These are phyloP conservation scores for Colletotrichum musicola DNA, from an alignment of 2,329 filamentous ascomycete genomes.

Conservation along the genomic window DNA sequence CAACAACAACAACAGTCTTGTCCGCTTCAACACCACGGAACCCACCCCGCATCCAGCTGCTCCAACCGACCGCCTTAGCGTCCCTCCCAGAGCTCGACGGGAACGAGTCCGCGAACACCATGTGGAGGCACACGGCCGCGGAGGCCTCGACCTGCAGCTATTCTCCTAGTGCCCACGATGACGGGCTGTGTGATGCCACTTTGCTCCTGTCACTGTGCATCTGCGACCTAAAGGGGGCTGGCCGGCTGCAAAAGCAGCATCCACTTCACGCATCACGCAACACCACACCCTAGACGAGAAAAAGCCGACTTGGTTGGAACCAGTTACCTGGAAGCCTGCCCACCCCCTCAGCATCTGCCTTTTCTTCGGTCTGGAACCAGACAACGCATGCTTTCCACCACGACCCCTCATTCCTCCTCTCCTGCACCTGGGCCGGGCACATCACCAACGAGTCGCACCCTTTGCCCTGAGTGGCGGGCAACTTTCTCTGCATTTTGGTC, in stretches of 20 bases:
- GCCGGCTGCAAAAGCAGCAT: slow-evolving; percentile 5
- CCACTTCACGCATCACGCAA: slow-evolving; percentile 6
- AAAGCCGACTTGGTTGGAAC: slow-evolving; percentile 10
- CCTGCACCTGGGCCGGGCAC: not conserved
- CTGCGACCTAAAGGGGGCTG: slow-evolving; percentile 7
- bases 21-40: not conserved
- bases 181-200: slow-evolving; percentile 24
- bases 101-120: not conserved
- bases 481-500: too few relatives aligned
- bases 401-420: not conserved
- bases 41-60: slow-evolving; percentile 1
- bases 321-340: slow-evolving; percentile 22
- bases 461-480: too few relatives aligned
- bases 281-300: not conserved
- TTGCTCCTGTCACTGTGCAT: slow-evolving; percentile 15
- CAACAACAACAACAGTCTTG: not conserved
- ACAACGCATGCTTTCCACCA: not conserved
- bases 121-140: slow-evolving; percentile 4
- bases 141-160: slow-evolving; percentile 27
- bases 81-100: not conserved
- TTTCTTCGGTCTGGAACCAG: not conserved
- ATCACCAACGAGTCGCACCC: too few relatives aligned
- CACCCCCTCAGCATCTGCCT: not conserved
- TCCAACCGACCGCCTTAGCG: not conserved
- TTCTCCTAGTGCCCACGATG: slow-evolving; percentile 25